phyloP scores from a whole-genome alignment of 805 yeast species.

The Lachancea quebecensis region DNA sequence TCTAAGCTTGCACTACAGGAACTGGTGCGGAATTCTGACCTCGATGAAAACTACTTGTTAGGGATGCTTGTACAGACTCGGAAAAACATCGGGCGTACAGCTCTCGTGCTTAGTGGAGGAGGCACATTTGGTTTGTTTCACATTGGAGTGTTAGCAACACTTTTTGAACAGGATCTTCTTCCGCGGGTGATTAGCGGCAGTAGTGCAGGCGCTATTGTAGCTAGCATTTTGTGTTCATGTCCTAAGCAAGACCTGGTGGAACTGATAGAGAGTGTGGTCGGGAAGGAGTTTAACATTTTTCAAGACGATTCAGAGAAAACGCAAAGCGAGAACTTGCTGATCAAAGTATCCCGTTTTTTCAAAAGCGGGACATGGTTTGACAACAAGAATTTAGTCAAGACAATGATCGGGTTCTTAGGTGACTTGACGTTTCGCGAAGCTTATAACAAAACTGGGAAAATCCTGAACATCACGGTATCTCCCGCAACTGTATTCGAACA shows the following conservation, averaged over 20 bases:
- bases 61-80: slow-evolving; percentile 82
- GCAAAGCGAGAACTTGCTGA: slow-evolving; percentile 44
- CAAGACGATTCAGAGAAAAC: slow-evolving; percentile 47
- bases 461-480: slow-evolving; percentile 90
- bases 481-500: slow-evolving; percentile 88
- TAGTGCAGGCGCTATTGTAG: slow-evolving; percentile 93
- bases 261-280: slow-evolving; percentile 43
- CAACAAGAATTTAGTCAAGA: slow-evolving; percentile 56
- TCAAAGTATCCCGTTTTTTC: slow-evolving; percentile 51
- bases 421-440: slow-evolving; percentile 92
- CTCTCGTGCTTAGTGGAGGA: slow-evolving; percentile 92
- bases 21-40: slow-evolving; percentile 20
- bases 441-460: slow-evolving; percentile 85
- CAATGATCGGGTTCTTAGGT: slow-evolving; percentile 76
- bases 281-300: slow-evolving; percentile 46
- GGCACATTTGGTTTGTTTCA: slow-evolving; percentile 90
- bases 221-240: slow-evolving; percentile 78
- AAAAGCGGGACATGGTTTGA: slow-evolving; percentile 91
- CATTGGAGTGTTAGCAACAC: slow-evolving; percentile 80
- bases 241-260: slow-evolving; percentile 60
- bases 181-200: slow-evolving; percentile 91
- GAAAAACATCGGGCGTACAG: slow-evolving; percentile 89
- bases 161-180: slow-evolving; percentile 63
- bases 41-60: slow-evolving; percentile 65
- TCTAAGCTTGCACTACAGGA: slow-evolving; percentile 47